Evolutionary conservation across 805 yeast genomes (phyloP), one percentile per base, ranked within the genome.

Genomic region (Yamadazyma ubonensis): DNA sequence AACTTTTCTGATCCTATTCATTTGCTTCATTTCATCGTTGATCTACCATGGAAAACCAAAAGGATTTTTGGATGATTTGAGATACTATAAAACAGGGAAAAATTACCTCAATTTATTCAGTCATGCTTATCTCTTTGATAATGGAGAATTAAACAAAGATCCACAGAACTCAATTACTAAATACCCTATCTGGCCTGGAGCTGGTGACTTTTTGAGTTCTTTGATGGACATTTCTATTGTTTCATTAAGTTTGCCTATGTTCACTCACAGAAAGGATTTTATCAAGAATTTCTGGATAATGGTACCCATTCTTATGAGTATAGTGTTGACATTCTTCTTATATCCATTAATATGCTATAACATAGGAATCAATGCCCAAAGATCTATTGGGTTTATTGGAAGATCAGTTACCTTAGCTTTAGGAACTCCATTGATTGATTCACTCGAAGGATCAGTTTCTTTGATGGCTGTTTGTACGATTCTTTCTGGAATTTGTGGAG

Each of bases 391-490:
- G 1, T 85, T 83, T 54, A 82, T 85, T 2, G 91, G 90, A 2
- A 65, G 95, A 44, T 81, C 87, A 8, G 87, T 83, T 12, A 86
- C 95, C 0, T 69, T 85, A 50, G 91, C 93, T 0, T 64, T 86
- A 33, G 95, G 93, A 0, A 76, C 86, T 0, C 95, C 95, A 1
- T 69, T 85, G 46, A 78, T 83, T 9, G 61, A 61, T n/a, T 71
- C 86, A 0, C 61, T 86, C 25, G 81, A 73, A 8, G 95, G 93
- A 0, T 79, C 85, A 1, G 70, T 78, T 2, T 77, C 86, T 4
- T 67, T 86, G 33, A 84, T 83, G 79, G 86, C 93, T 0, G 87
- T 83, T 9, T 79, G 86, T 27, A 86, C 93, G 0, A 83, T 86
- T 17, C 62, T 86, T 41, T 77, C 86, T 18, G 95, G 95, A 2